Evolutionary conservation across 2,329 filamentous ascomycete genomes (phyloP).

Genomic region (Dactylellina drechsleri): DNA sequence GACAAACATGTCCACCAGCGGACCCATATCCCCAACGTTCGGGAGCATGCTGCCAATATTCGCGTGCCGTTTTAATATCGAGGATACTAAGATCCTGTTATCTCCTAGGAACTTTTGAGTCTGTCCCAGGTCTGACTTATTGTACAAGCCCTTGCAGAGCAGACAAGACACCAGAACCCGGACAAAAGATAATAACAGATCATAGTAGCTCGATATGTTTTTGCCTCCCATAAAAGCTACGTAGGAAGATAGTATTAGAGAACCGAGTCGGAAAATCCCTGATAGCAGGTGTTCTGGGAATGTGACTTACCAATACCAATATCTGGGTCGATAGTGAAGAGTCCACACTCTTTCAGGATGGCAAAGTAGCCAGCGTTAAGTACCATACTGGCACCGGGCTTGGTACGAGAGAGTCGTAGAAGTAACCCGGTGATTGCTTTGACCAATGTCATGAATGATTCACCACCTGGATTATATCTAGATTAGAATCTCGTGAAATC

Average conservation of each 20-base stretch:
- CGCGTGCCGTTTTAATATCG: constrained; percentile 88
- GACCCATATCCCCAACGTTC: constrained; percentile 72
- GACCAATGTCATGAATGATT: constrained; percentile 69
- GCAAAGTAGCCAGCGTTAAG: constrained; percentile 89
- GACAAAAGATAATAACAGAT: constrained; percentile 80
- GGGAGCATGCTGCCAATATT: constrained; percentile 72
- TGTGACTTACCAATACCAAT: constrained; percentile 74
- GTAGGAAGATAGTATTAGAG: constrained; percentile 32
- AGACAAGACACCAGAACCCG: constrained; percentile 84
- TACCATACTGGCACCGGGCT: constrained; percentile 84
- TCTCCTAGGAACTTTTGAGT: constrained; percentile 82
- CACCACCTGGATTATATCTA: constrained; percentile 64
- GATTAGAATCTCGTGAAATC: constrained; percentile 3
- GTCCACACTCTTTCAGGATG: constrained; percentile 79
- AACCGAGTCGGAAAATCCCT: constrained; percentile 55
- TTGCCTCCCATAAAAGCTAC: constrained; percentile 70
- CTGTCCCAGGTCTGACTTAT: constrained; percentile 76
- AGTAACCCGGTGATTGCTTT: constrained; percentile 84
- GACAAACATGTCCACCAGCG: constrained; percentile 85
- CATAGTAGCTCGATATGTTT: constrained; percentile 83
- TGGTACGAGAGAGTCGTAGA: constrained; percentile 83
- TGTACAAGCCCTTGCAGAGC: constrained; percentile 82
- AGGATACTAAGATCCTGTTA: constrained; percentile 83
- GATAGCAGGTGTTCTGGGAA: not conserved
- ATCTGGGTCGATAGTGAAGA: constrained; percentile 91